Conservation (phyloP, 140 eudicot species). For the Ambrosia hybrid region DNA sequence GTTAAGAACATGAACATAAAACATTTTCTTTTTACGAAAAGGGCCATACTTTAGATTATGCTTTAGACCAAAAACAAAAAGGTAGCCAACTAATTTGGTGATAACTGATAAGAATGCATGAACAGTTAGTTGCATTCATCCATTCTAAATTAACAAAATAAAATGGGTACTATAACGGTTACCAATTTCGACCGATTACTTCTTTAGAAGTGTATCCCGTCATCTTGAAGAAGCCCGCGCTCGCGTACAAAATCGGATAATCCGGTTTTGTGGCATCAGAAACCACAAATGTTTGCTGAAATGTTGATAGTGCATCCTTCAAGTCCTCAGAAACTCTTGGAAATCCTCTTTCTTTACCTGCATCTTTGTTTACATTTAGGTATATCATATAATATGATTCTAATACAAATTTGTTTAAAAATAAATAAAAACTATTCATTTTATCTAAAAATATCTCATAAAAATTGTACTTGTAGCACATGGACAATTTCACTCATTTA, state of each 20-base stretch:
- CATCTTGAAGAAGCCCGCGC: constrained; percentile 96
- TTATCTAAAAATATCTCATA: background rate
- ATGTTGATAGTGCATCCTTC: constrained; percentile 85
- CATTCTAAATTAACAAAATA: background rate
- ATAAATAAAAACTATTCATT: background rate
- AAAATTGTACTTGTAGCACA: background rate
- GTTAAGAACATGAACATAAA: no score
- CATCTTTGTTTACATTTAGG: background rate
- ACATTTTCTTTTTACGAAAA: no score
- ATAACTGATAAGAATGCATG: no score
- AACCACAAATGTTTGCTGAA: constrained; percentile 95
- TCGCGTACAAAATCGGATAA: constrained; percentile 82
- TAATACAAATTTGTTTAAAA: background rate
- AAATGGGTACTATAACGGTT: constrained; percentile 9
- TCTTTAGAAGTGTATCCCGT: constrained; percentile 95
- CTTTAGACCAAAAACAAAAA: no score
- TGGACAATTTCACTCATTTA: background rate
- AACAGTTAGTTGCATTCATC: no score
- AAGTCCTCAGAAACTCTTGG: constrained; percentile 92
- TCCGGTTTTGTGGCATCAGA: constrained; percentile 96
- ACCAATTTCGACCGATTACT: constrained; percentile 96
- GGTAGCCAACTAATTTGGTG: no score
- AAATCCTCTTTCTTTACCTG: constrained; percentile 65
- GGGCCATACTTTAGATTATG: no score
- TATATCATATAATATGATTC: background rate